Percentiles rank a stretch among this genome's conserved stretches.
These are phyloP conservation scores for Moniliophthora roreri DNA, from an alignment of 1,284 basidiomycete genomes.

Conservation along the genomic window DNA sequence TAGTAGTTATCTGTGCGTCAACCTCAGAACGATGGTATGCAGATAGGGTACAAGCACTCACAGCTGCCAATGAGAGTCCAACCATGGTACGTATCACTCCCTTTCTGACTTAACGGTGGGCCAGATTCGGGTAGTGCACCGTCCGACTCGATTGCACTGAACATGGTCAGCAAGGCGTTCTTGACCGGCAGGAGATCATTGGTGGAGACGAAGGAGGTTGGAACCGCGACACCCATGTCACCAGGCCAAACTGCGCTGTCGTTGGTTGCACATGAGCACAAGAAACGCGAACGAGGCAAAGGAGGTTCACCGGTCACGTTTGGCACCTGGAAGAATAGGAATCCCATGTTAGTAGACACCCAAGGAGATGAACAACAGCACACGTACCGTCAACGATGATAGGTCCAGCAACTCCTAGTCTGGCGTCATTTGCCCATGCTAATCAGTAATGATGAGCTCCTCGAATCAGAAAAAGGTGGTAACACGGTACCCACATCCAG, in stretches of 20 bases:
- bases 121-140: conserved; percentile 59
- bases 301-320: conserved; percentile 48
- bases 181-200: conserved; percentile 54
- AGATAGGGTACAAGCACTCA: conserved; percentile 20
- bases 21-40: neutral
- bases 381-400: conserved; percentile 56
- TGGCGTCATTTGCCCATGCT: conserved; percentile 62
- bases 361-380: conserved; percentile 26
- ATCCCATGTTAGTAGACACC: neutral
- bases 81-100: conserved; percentile 47
- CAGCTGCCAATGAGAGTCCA: conserved; percentile 49
- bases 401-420: conserved; percentile 53
- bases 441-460: neutral
- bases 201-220: conserved; percentile 59
- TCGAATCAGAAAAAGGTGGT: neutral
- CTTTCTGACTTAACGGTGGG: conserved; percentile 53
- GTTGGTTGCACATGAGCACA: neutral
- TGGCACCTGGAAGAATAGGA: conserved; percentile 33
- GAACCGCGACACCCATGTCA: conserved; percentile 65
- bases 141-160: conserved; percentile 46
- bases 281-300: neutral
- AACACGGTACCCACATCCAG: conserved; percentile 22
- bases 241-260: conserved; percentile 61
- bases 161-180: conserved; percentile 61
- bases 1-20: conserved; percentile 41